Percentiles rank a stretch among this genome's conserved stretches.
phyloP scores from a whole-genome alignment of 2,329 filamentous ascomycete species.

The Paraphoma sp. region DNA sequence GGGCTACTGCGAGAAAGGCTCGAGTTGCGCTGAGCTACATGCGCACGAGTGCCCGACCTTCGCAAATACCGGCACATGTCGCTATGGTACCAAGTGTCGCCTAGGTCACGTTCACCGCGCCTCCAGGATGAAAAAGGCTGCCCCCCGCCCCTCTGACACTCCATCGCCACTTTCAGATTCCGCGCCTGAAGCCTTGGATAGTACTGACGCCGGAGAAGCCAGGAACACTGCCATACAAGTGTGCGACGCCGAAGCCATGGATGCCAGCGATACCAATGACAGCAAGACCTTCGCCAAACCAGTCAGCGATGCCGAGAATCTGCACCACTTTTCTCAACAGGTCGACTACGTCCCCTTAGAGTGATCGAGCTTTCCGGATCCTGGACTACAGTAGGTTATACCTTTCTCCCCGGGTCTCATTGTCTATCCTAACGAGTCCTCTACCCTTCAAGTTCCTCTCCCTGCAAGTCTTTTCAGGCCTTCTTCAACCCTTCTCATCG shows the following conservation, averaged over 20 bases:
- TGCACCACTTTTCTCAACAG: slow-evolving; percentile 37
- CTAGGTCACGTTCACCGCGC: slow-evolving; percentile 77
- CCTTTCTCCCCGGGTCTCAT: slow-evolving; percentile 7
- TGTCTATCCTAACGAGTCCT: slow-evolving; percentile 17
- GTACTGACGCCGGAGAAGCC: background rate
- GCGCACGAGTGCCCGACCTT: slow-evolving; percentile 94
- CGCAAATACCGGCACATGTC: slow-evolving; percentile 85
- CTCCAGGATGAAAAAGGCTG: slow-evolving; percentile 31
- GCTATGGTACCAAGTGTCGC: slow-evolving; percentile 76
- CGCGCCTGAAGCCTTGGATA: slow-evolving; percentile 15
- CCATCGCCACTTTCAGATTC: slow-evolving; percentile 8
- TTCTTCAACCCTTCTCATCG: too few species aligned
- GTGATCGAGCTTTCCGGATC: slow-evolving; percentile 15
- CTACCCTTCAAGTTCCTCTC: slow-evolving; percentile 14
- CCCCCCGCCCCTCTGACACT: slow-evolving; percentile 18
- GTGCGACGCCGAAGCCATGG: too few species aligned
- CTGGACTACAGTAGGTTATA: slow-evolving; percentile 21
- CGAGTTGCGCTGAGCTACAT: slow-evolving; percentile 79
- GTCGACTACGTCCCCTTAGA: slow-evolving; percentile 39
- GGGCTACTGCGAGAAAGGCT: slow-evolving; percentile 88
- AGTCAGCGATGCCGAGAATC: slow-evolving; percentile 1
- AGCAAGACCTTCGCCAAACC: too few species aligned
- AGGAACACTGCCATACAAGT: too few species aligned
- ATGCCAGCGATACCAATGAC: too few species aligned
- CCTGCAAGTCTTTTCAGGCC: background rate